A percentile compares a stretch with the other conserved stretches of the same genome.
Evolutionary conservation across 768 basidiomycete genomes (phyloP).

Genomic region (Suillus discolor): DNA sequence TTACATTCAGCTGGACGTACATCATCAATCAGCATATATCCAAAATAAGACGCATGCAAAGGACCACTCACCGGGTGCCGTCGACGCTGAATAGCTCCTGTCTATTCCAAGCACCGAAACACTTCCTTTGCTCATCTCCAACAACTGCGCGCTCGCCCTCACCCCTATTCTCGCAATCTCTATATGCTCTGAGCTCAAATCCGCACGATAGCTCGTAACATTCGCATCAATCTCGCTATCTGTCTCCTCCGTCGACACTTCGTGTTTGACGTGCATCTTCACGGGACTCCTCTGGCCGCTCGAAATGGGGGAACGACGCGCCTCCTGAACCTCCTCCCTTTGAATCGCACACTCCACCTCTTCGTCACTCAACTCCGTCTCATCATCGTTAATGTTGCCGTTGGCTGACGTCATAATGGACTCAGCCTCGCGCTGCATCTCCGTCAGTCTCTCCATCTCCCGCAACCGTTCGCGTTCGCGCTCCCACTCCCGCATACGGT

Average conservation of each 20-base stretch:
- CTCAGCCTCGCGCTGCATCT: slow-evolving; percentile 50
- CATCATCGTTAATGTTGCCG: slow-evolving; percentile 37
- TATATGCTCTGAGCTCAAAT: slow-evolving; percentile 29
- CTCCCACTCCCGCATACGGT: slow-evolving; percentile 78
- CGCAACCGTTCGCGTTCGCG: slow-evolving; percentile 67
- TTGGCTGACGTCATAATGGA: slow-evolving; percentile 28
- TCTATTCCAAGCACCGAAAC: slow-evolving; percentile 16
- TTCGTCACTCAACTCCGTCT: slow-evolving; percentile 19
- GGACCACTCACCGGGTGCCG: slow-evolving; percentile 12
- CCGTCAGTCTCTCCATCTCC: slow-evolving; percentile 66
- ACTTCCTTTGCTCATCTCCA: slow-evolving; percentile 28
- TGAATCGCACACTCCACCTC: slow-evolving; percentile 32
- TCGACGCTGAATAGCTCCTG: slow-evolving; percentile 15
- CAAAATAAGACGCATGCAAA: neutral
- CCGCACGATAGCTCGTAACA: slow-evolving; percentile 11
- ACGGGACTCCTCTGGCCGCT: slow-evolving; percentile 8
- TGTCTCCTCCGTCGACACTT: slow-evolving; percentile 1
- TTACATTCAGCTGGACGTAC: slow-evolving; percentile 17
- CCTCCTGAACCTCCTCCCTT: slow-evolving; percentile 27
- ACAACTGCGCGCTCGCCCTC: slow-evolving; percentile 30
- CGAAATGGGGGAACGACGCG: slow-evolving; percentile 8
- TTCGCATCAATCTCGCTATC: slow-evolving; percentile 11
- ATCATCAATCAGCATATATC: neutral
- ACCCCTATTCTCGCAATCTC: slow-evolving; percentile 33
- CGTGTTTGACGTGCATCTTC: slow-evolving; percentile 10